phyloP scores from a whole-genome alignment of 2,329 filamentous ascomycete species.

The Aspergillus melleus region DNA sequence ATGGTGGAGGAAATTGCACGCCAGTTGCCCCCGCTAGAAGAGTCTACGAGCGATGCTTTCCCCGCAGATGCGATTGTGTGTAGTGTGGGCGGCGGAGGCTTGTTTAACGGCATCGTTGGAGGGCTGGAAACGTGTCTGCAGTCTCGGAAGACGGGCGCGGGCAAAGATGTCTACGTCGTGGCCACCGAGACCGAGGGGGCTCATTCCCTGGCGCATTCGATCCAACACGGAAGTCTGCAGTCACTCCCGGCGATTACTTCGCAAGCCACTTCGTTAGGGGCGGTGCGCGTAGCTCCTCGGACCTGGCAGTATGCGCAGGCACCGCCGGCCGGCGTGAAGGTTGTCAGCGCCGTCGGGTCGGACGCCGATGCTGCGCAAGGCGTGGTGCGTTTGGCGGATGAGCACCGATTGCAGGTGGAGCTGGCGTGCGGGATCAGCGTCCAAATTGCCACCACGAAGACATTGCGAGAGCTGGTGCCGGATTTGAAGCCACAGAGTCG shows the following conservation, averaged over 20 bases:
- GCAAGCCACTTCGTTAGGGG: slow-evolving; percentile 70
- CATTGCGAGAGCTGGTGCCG: slow-evolving; percentile 26
- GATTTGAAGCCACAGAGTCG: slow-evolving; percentile 31
- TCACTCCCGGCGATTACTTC: slow-evolving; percentile 69
- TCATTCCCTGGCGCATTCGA: slow-evolving; percentile 62
- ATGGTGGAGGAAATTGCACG: slow-evolving; percentile 37
- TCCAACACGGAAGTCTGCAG: slow-evolving; percentile 55
- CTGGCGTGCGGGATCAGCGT: slow-evolving; percentile 77
- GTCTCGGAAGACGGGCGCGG: slow-evolving; percentile 15
- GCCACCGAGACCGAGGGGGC: slow-evolving; percentile 74
- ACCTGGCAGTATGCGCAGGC: slow-evolving; percentile 62
- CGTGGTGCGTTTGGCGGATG: slow-evolving; percentile 72
- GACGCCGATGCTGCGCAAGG: slow-evolving; percentile 77
- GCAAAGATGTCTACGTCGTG: slow-evolving; percentile 50
- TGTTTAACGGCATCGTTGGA: slow-evolving; percentile 71
- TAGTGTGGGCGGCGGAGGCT: slow-evolving; percentile 73
- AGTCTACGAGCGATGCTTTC: slow-evolving; percentile 14
- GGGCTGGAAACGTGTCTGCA: slow-evolving; percentile 51
- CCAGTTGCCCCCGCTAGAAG: slow-evolving; percentile 31
- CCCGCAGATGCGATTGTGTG: slow-evolving; percentile 71
- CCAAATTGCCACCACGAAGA: slow-evolving; percentile 37
- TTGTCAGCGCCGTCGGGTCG: slow-evolving; percentile 61
- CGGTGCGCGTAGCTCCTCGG: slow-evolving; percentile 61
- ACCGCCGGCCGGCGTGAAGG: slow-evolving; percentile 40
- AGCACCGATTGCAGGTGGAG: slow-evolving; percentile 76